Evolutionary conservation across 2,329 filamentous ascomycete species (phyloP).

Genomic region (Botrytis galanthina): DNA sequence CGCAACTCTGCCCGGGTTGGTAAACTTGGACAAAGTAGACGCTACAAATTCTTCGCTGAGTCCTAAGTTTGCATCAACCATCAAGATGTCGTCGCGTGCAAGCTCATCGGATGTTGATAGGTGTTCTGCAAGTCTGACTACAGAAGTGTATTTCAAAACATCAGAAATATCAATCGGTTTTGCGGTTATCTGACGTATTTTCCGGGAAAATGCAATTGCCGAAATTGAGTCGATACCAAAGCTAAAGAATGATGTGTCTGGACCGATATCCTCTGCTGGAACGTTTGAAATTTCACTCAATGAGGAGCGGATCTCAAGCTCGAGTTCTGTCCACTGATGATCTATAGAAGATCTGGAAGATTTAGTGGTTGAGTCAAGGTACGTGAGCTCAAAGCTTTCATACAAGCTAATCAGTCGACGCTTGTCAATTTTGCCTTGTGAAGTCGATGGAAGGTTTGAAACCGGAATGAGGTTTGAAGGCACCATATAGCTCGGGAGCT

Average conservation of each 20-base stretch:
- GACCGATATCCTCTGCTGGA: constrained; percentile 48
- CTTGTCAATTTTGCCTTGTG: constrained; percentile 73
- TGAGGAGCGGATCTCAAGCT: constrained; percentile 54
- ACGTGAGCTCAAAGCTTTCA: constrained; percentile 43
- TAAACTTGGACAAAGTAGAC: constrained; percentile 28
- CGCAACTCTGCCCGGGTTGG: constrained; percentile 39
- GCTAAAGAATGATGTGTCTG: constrained; percentile 71
- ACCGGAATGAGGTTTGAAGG: constrained; percentile 73
- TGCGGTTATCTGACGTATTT: constrained; percentile 48
- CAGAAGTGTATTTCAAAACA: constrained; percentile 65
- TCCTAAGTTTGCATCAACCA: constrained; percentile 26
- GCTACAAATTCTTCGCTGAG: constrained; percentile 29
- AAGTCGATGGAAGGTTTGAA: constrained; percentile 65
- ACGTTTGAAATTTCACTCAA: constrained; percentile 31
- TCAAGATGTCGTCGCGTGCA: background rate
- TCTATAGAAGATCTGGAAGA: constrained; percentile 20
- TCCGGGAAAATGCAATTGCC: constrained; percentile 67
- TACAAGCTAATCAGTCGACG: constrained; percentile 51
- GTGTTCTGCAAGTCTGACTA: constrained; percentile 56
- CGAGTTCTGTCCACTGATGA: constrained; percentile 51
- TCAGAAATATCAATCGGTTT: constrained; percentile 61
- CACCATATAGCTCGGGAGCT: constrained; percentile 74
- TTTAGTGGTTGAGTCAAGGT: constrained; percentile 43
- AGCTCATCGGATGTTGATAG: constrained; percentile 25
- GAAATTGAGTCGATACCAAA: constrained; percentile 82